Conservation (phyloP, 768 basidiomycete species). For the Russula earlei region DNA sequence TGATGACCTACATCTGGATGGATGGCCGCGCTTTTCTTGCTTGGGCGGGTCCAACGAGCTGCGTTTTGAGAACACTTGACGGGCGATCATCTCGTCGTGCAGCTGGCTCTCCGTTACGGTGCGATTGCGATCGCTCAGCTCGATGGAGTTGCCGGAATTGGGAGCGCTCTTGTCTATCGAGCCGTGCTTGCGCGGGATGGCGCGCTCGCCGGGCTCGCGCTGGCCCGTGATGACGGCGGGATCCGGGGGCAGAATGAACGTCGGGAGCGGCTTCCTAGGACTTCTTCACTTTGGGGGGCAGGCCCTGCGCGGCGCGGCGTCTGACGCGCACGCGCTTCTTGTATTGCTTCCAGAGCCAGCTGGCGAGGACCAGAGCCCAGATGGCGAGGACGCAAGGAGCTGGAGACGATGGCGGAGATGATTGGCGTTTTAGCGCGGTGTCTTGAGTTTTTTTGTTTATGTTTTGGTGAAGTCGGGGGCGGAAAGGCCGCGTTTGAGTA, state of each 20-base stretch:
- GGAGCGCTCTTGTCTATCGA: not conserved
- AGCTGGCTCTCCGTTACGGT: not conserved
- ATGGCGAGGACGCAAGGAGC: not conserved
- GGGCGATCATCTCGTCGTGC: conserved; percentile 10
- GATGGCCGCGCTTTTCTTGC: conserved; percentile 4
- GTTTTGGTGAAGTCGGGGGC: not conserved
- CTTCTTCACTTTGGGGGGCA: conserved; percentile 9
- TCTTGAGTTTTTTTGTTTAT: not conserved
- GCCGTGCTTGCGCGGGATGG: conserved; percentile 6
- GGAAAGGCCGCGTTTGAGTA: no score
- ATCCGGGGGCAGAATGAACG: conserved; percentile 19
- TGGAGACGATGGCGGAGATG: conserved; percentile 15
- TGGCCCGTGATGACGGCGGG: conserved; percentile 16
- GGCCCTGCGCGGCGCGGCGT: conserved; percentile 10
- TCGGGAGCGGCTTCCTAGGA: conserved; percentile 10
- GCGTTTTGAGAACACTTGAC: conserved; percentile 11
- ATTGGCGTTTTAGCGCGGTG: conserved; percentile 17
- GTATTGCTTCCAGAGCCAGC: conserved; percentile 12
- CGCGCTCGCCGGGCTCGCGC: conserved; percentile 12
- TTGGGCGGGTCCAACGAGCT: conserved; percentile 8
- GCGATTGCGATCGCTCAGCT: conserved; percentile 1
- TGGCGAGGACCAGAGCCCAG: conserved; percentile 10
- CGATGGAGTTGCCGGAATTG: not conserved
- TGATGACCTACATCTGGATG: not conserved
- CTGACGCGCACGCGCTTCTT: conserved; percentile 12